Percentiles rank a stretch among this genome's conserved stretches.
These are phyloP conservation scores for Daldinia sp. DNA, from an alignment of 2,329 filamentous ascomycete genomes.

Conservation along the genomic window DNA sequence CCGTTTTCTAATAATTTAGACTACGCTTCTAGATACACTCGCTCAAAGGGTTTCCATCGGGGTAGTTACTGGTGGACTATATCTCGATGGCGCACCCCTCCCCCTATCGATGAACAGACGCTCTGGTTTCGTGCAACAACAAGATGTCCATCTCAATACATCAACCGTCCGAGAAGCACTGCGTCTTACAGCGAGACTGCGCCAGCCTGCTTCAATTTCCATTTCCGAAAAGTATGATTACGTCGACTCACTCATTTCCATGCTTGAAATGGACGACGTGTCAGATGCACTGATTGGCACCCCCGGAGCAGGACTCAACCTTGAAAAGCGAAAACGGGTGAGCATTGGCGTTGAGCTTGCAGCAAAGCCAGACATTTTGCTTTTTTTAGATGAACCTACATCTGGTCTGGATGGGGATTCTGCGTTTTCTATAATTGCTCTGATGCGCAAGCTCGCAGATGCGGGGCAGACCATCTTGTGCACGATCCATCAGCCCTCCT, in stretches of 20 bases:
- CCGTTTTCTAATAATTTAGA: not conserved
- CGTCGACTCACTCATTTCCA: slow-evolving; percentile 63
- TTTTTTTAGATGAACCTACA: slow-evolving; percentile 84
- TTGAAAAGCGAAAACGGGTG: slow-evolving; percentile 73
- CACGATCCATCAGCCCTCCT: slow-evolving; percentile 91
- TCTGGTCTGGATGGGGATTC: slow-evolving; percentile 90
- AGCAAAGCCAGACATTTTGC: slow-evolving; percentile 82
- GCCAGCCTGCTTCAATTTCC: not conserved
- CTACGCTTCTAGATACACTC: slow-evolving; percentile 5
- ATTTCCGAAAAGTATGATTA: not conserved
- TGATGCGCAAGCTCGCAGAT: slow-evolving; percentile 85
- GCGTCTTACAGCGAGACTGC: slow-evolving; percentile 1
- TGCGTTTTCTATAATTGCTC: slow-evolving; percentile 84
- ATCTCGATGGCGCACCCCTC: slow-evolving; percentile 2
- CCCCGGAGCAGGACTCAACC: slow-evolving; percentile 76
- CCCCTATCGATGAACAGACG: not conserved
- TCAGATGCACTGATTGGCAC: slow-evolving; percentile 88
- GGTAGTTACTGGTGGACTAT: not conserved
- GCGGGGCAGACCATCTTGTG: slow-evolving; percentile 88
- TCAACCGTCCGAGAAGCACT: slow-evolving; percentile 14
- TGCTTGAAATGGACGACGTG: slow-evolving; percentile 85
- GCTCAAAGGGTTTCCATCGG: not conserved
- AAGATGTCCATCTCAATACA: slow-evolving; percentile 13
- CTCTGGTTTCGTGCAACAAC: slow-evolving; percentile 10
- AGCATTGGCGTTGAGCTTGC: slow-evolving; percentile 94